Base-by-base conservation (phyloP, 192 early-diverging fungal species). In the Thamnidium elegans region DNA sequence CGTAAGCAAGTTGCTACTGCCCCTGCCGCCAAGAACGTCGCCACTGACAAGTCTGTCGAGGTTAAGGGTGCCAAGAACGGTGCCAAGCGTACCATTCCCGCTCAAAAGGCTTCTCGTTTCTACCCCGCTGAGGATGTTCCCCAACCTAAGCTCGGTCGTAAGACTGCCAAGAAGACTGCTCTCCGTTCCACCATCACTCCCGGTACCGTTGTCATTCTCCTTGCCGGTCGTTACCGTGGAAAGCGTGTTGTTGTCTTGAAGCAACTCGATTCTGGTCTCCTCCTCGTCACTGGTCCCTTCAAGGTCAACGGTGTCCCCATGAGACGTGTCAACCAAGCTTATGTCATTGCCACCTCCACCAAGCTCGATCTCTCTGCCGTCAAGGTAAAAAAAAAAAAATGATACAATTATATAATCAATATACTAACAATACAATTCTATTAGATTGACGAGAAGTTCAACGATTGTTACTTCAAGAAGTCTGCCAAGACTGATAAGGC, bases 181-280 rank as follows among this genome's bases (percentile, higher is more conserved):
- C 87, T 97, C 81, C 95, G 97, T 82, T 69, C 84, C 65, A 83
- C 89, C 79, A 98, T 99, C 85, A 94, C 91, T 61, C 93, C 97
- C 68, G 97, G 97, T 63, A 96, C 96, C 80, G 90, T 99, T 69
- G 85, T 99, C 59, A 98, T 99, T 74, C 84, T 99, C 65, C 84
- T 99, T 65, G 83, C 83, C 34, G 96, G 97, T 73, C 90, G 94
- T 67, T 98, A 90, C 93, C 91, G 93, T 64, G 97, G 97, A 63
- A 97, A 97, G 90, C 89, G 96, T 67, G 97, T 99, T 66, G 97
- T 99, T 60, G 97, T 94, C 86, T 86, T 99, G 78, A 97, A 95
- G 89, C 92, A 94, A 82, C 89, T 99, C 73, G 79, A 84, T 65
- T 92, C 92, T 69, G 97, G 97, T 69, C 87, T 99, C 65, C 83